Percentiles rank a stretch among this genome's conserved stretches.
Evolutionary conservation across 352 stramenopile species (phyloP).

Genomic region (Phytopythium sindhum): DNA sequence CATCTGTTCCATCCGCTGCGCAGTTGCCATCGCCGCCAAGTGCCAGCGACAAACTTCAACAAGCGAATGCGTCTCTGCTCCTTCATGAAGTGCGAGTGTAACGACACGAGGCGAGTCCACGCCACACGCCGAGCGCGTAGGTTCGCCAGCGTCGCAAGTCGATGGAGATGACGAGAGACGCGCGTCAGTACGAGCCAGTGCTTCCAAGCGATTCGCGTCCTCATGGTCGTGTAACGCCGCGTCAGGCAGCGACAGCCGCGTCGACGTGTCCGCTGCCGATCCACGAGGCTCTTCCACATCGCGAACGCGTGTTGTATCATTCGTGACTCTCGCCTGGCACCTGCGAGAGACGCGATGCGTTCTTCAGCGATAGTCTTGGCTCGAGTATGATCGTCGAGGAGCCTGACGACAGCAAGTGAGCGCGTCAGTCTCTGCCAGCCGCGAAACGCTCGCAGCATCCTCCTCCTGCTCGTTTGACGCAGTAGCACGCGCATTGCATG

Average conservation of each 20-base stretch:
- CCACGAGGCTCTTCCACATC: background rate
- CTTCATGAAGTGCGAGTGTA: background rate
- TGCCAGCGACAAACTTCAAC: background rate
- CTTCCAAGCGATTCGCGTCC: background rate
- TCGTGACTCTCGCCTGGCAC: background rate
- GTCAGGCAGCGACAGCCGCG: background rate
- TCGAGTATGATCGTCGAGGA: background rate
- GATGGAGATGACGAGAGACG: background rate
- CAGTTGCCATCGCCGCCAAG: constrained; percentile 3
- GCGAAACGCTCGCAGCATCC: constrained; percentile 1
- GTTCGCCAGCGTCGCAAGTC: background rate
- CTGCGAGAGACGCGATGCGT: background rate
- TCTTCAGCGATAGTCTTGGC: background rate
- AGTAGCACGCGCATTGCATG: background rate
- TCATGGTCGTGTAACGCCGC: background rate
- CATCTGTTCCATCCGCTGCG: background rate
- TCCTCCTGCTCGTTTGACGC: background rate
- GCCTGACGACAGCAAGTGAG: background rate
- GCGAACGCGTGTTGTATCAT: background rate
- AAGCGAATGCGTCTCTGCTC: background rate
- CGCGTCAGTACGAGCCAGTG: constrained; percentile 2
- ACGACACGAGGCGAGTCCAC: background rate
- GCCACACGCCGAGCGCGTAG: background rate
- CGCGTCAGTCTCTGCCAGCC: background rate
- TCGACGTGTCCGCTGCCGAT: background rate